Conservation (phyloP, 23 red algal genomes). For the Gracilaria caudata region DNA sequence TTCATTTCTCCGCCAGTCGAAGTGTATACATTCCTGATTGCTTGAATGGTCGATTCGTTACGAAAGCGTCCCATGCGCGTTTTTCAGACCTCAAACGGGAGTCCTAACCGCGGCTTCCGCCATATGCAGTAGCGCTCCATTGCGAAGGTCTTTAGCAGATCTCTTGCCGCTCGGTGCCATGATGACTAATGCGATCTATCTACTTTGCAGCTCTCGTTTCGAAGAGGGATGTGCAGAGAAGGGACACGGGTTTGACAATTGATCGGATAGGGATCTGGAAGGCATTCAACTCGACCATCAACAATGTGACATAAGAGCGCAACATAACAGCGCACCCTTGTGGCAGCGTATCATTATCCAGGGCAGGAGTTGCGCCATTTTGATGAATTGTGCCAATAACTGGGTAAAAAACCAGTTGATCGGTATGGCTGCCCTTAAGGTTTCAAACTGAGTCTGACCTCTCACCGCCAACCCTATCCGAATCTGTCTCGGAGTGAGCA, state of each 20-base stretch:
- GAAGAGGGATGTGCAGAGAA: neutral
- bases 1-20: slow-evolving; percentile 47
- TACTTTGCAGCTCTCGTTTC: neutral
- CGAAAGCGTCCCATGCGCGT: slow-evolving; percentile 92
- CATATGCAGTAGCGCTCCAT: slow-evolving; percentile 94
- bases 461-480: neutral
- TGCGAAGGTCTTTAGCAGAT: slow-evolving; percentile 73
- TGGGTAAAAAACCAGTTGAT: too few relatives aligned
- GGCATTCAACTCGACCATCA: too few relatives aligned
- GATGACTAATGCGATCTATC: neutral
- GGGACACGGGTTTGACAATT: neutral
- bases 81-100: slow-evolving; percentile 98
- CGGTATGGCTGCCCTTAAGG: too few relatives aligned
- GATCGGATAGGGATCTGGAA: neutral
- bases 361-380: neutral
- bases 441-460: too few relatives aligned
- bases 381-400: too few relatives aligned
- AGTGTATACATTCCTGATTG: slow-evolving; percentile 81
- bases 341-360: neutral
- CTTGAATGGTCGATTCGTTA: slow-evolving; percentile 73
- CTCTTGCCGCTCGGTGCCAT: slow-evolving; percentile 43
- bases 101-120: slow-evolving; percentile 94
- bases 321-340: too few relatives aligned
- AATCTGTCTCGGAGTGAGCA: too few relatives aligned
- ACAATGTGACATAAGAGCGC: too few relatives aligned